Conservation (phyloP, 1,284 basidiomycete genomes). For the Apiotrichum mycotoxinovorans region DNA sequence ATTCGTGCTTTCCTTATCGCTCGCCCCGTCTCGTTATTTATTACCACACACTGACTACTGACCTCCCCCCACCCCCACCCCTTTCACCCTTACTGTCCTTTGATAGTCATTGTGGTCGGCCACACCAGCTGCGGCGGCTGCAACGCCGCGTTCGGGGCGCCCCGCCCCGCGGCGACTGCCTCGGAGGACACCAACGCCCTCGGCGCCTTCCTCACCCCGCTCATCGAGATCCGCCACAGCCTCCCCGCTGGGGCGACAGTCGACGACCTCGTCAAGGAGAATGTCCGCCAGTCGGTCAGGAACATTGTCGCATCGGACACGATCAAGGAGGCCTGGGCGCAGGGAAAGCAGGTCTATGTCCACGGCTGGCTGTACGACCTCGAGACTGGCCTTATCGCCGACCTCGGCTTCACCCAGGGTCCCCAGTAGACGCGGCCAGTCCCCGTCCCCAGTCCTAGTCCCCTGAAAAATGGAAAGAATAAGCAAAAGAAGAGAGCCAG, state of each 20-base stretch:
- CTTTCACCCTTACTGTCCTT: too few relatives aligned
- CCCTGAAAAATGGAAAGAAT: not conserved
- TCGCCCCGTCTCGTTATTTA: not conserved
- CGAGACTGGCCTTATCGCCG: slow-evolving; percentile 63
- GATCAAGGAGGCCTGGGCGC: slow-evolving; percentile 68
- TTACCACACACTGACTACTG: not conserved
- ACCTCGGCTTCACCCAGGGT: slow-evolving; percentile 57
- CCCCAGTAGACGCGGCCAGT: slow-evolving; percentile 4
- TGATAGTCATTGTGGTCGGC: slow-evolving; percentile 70
- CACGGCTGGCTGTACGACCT: slow-evolving; percentile 84
- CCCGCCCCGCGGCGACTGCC: slow-evolving; percentile 5
- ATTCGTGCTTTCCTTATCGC: not conserved
- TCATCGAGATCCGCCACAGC: slow-evolving; percentile 59
- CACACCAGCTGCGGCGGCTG: slow-evolving; percentile 75
- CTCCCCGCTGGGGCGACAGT: slow-evolving; percentile 56
- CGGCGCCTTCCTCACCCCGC: slow-evolving; percentile 67
- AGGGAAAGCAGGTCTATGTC: slow-evolving; percentile 62
- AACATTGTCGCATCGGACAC: slow-evolving; percentile 60
- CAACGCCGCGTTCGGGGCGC: slow-evolving; percentile 58
- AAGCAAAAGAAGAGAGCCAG: not conserved
- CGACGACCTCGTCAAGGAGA: slow-evolving; percentile 64
- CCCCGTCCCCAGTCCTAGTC: too few relatives aligned
- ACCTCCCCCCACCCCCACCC: not conserved
- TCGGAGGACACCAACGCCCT: slow-evolving; percentile 56
- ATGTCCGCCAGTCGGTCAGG: slow-evolving; percentile 70